Evolutionary conservation across 2,329 filamentous ascomycete species (phyloP), one percentile per base, ranked within the genome.

Genomic region (Trichoderma guizhouense): DNA sequence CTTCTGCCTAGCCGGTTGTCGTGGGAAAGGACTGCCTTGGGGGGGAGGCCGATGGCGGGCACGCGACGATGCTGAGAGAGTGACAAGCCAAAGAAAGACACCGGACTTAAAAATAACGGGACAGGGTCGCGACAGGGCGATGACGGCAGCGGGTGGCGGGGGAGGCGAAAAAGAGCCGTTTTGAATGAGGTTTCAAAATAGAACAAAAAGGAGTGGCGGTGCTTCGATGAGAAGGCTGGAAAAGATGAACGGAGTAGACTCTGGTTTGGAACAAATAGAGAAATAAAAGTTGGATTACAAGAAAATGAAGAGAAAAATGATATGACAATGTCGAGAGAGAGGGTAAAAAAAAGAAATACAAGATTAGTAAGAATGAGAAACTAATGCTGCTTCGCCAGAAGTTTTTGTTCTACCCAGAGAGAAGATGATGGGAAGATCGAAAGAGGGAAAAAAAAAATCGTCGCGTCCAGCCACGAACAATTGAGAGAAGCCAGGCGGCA

Each of bases 101-200:
- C 24, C 43, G 60, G 30, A n/a, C 24, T 53, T 30, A 28, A 15
- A n/a, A 21, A 15, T 47, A 36, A 32, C 69, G 39, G 57, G 61
- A 63, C 60, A 64, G 68, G 68, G 69, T 71, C 69, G 61, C 68
- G 68, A 62, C 70, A 58, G 55, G 64, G 62, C 53, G 63, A 68
- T 68, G 71, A 69, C 64, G 71, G 71, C 71, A 53, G 62, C 64
- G 61, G 60, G 67, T 69, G 67, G 67, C 67, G 60, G 58, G 64
- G 63, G 63, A 66, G 61, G 57, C 30, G 43, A 39, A 73, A 70
- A 65, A 60, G 39, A 43, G 63, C 71, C 71, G 62, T 61, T 47
- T 51, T 36, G 69, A 21, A 53, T 24, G 47, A 53, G 47, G 47
- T 24, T 53, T 53, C 47, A 24, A 53, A 12, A 67, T 21, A n/a